Percentiles rank a stretch among this genome's conserved stretches.
phyloP scores from a whole-genome alignment of 108 stramenopile species.

The Nitzschia sp. region DNA sequence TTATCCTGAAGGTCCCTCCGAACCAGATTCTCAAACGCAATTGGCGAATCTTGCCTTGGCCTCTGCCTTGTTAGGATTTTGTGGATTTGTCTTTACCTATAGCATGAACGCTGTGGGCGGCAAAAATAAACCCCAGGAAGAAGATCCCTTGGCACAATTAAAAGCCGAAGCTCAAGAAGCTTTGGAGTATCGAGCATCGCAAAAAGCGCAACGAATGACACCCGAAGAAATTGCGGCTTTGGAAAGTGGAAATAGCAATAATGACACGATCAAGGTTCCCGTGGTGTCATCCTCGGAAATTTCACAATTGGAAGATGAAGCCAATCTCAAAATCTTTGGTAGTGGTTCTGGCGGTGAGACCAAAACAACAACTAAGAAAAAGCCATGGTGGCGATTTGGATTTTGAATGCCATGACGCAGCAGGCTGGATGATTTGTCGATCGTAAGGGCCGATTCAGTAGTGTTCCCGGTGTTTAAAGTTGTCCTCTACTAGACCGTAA shows the following conservation, averaged over 20 bases:
- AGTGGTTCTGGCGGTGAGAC: not conserved
- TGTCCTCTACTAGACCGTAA: too few species aligned
- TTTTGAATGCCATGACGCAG: conserved; percentile 31
- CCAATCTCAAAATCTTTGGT: conserved; percentile 21
- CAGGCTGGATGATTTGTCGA: too few species aligned
- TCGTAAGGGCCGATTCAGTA: too few species aligned
- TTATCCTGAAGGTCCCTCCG: too few species aligned
- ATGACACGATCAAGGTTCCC: conserved; percentile 15
- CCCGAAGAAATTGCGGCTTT: conserved; percentile 38
- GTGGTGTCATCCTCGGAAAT: conserved; percentile 39
- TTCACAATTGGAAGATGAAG: conserved; percentile 35
- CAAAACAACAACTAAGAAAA: conserved; percentile 20
- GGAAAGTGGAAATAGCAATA: conserved; percentile 34
- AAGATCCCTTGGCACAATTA: conserved; percentile 41
- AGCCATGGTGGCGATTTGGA: conserved; percentile 46
- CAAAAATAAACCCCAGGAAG: not conserved
- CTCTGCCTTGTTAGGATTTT: conserved; percentile 27
- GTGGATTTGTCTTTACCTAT: conserved; percentile 37
- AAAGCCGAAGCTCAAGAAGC: conserved; percentile 47
- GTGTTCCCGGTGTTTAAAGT: too few species aligned
- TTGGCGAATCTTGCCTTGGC: conserved; percentile 28
- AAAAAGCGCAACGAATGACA: conserved; percentile 15
- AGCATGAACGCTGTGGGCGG: conserved; percentile 42
- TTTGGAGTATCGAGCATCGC: not conserved
- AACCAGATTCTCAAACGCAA: conserved; percentile 10